Percentiles rank a stretch among this genome's conserved stretches.
phyloP scores from a whole-genome alignment of 352 stramenopile species.

The Globisporangium okanoganense region DNA sequence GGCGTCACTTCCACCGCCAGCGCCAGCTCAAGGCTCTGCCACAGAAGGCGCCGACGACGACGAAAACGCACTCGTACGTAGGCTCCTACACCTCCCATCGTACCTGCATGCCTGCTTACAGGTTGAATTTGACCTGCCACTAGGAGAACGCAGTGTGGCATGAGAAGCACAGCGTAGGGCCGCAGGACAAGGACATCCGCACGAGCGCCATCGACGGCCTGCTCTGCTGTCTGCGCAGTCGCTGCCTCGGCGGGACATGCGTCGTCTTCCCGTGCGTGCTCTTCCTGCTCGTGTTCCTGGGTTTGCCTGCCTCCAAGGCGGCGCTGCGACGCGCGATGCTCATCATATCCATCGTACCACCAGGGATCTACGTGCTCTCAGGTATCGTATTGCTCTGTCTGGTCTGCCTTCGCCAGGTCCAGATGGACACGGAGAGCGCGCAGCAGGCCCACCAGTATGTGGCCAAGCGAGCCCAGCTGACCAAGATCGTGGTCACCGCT shows the following conservation, averaged over 20 bases:
- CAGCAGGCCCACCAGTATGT: slow-evolving; percentile 57
- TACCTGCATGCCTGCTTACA: too few relatives aligned
- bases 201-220: slow-evolving; percentile 38
- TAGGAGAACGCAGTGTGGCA: slow-evolving; percentile 63
- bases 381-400: slow-evolving; percentile 34
- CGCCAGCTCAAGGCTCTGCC: slow-evolving; percentile 4
- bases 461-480: slow-evolving; percentile 26
- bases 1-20: background rate
- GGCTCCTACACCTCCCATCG: background rate
- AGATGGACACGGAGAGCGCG: slow-evolving; percentile 50
- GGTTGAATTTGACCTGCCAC: too few relatives aligned
- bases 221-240: slow-evolving; percentile 63
- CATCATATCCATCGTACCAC: slow-evolving; percentile 39
- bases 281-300: slow-evolving; percentile 51
- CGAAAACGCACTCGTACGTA: slow-evolving; percentile 21
- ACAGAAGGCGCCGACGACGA: slow-evolving; percentile 17
- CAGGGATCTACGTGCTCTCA: slow-evolving; percentile 31
- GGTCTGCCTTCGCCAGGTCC: slow-evolving; percentile 51
- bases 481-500: slow-evolving; percentile 55
- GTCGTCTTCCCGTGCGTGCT: slow-evolving; percentile 48
- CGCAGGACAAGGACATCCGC: slow-evolving; percentile 25
- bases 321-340: slow-evolving; percentile 33
- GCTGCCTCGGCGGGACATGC: slow-evolving; percentile 49
- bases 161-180: slow-evolving; percentile 32
- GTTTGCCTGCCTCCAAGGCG: slow-evolving; percentile 23